These are phyloP conservation scores for Aspergillus panamensis DNA, from an alignment of 495 filamentous ascomycete genomes.

Conservation along the genomic window DNA sequence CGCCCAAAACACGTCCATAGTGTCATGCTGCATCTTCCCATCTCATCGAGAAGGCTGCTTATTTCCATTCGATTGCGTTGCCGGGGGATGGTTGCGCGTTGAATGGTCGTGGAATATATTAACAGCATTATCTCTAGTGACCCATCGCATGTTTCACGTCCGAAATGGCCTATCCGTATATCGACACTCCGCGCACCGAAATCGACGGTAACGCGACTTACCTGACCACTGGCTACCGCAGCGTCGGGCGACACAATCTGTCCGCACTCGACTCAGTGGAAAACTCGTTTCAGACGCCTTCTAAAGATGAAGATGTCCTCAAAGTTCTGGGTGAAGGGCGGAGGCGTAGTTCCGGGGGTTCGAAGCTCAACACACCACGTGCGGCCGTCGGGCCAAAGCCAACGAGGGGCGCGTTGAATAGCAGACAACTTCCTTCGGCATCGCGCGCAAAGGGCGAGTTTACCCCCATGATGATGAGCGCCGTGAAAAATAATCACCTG, in stretches of 20 bases:
- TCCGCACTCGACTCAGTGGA: slow-evolving; percentile 77
- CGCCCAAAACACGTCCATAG: slow-evolving; percentile 42
- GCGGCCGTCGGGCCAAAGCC: slow-evolving; percentile 48
- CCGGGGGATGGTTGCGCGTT: slow-evolving; percentile 35
- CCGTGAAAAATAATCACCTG: slow-evolving; percentile 72
- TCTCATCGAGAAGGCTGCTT: not conserved
- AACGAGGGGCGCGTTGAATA: slow-evolving; percentile 54
- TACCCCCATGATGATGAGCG: slow-evolving; percentile 88
- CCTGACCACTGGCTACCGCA: slow-evolving; percentile 56
- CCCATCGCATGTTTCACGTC: slow-evolving; percentile 16
- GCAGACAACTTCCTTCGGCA: slow-evolving; percentile 55
- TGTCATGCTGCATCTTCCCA: slow-evolving; percentile 12
- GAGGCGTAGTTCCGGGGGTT: slow-evolving; percentile 45
- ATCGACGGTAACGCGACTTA: slow-evolving; percentile 72
- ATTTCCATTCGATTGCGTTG: slow-evolving; percentile 3
- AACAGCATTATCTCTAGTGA: not conserved
- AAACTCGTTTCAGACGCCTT: slow-evolving; percentile 80
- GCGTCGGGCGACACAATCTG: slow-evolving; percentile 43
- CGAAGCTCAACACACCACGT: slow-evolving; percentile 67
- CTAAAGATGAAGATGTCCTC: slow-evolving; percentile 69
- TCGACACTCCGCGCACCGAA: slow-evolving; percentile 79
- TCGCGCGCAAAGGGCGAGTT: slow-evolving; percentile 72
- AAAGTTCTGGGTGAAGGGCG: slow-evolving; percentile 61
- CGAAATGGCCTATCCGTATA: slow-evolving; percentile 50
- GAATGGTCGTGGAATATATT: slow-evolving; percentile 18